phyloP scores from a whole-genome alignment of 257 asterid species.

The Avicennia marina region DNA sequence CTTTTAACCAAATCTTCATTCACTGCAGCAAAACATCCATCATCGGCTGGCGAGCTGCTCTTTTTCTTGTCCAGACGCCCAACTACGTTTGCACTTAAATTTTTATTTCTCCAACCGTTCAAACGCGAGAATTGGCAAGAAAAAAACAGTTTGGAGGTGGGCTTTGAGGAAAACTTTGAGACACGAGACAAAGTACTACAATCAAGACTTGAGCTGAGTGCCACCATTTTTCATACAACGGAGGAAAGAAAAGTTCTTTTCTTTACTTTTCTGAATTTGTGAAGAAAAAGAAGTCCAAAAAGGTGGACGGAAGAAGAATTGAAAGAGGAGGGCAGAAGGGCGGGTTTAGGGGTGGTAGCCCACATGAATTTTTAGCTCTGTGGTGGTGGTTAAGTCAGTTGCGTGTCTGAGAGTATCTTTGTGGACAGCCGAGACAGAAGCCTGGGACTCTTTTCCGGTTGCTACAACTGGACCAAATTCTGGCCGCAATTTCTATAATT shows the following conservation, averaged over 20 bases:
- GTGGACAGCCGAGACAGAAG: constrained; percentile 11
- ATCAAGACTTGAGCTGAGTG: constrained; percentile 49
- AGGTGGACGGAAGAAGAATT: background rate
- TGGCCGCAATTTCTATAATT: too few species aligned
- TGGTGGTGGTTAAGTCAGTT: constrained; percentile 39
- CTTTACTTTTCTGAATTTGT: background rate
- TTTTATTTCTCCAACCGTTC: constrained; percentile 21
- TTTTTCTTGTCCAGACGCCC: constrained; percentile 23
- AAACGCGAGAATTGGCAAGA: constrained; percentile 25
- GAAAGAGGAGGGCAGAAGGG: background rate
- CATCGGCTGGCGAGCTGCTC: constrained; percentile 5
- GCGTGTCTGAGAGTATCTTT: constrained; percentile 46
- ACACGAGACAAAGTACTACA: constrained; percentile 23
- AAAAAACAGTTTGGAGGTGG: constrained; percentile 33
- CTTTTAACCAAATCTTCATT: constrained; percentile 42
- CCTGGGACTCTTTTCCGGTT: background rate
- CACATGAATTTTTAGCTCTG: constrained; percentile 51
- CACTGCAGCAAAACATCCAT: constrained; percentile 5
- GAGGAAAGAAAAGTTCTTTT: background rate
- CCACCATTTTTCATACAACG: constrained; percentile 42
- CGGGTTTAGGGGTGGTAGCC: constrained; percentile 19
- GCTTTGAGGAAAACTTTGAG: constrained; percentile 36
- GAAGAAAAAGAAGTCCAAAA: background rate
- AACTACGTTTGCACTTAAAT: constrained; percentile 17
- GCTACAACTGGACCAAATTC: background rate